phyloP scores from a whole-genome alignment of 208 protist species.

The Jaenimonas drosophilae region DNA sequence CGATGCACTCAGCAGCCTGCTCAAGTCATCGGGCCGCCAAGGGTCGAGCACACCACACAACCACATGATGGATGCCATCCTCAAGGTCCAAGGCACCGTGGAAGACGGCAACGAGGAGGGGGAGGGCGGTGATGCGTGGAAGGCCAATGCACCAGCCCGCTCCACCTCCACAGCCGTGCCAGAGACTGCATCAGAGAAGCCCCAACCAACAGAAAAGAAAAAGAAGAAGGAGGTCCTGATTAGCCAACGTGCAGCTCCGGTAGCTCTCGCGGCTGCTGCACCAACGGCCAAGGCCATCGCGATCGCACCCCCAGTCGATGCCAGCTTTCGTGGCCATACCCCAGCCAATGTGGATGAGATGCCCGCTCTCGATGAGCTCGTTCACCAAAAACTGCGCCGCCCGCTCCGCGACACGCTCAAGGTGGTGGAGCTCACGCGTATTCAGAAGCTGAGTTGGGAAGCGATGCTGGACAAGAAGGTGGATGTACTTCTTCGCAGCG shows the following conservation, averaged over 20 bases:
- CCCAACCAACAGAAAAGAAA: too few relatives aligned
- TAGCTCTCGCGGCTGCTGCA: too few relatives aligned
- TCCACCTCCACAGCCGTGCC: too few relatives aligned
- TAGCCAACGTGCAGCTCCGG: too few relatives aligned
- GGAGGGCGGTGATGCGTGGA: too few relatives aligned
- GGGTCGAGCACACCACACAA: not conserved
- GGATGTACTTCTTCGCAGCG: slow-evolving; percentile 83
- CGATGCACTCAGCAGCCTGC: slow-evolving; percentile 24
- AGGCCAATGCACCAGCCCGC: too few relatives aligned
- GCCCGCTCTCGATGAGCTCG: slow-evolving; percentile 31
- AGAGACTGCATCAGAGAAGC: too few relatives aligned
- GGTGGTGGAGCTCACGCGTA: slow-evolving; percentile 73
- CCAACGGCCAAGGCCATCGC: too few relatives aligned
- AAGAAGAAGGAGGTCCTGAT: too few relatives aligned
- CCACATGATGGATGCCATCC: not conserved
- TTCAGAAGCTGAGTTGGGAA: slow-evolving; percentile 92
- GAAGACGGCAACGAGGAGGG: not conserved
- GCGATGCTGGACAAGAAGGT: slow-evolving; percentile 63
- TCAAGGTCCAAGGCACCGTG: not conserved
- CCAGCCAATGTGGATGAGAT: slow-evolving; percentile 23
- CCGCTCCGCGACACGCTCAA: slow-evolving; percentile 48
- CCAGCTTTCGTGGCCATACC: slow-evolving; percentile 38
- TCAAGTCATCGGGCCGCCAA: not conserved
- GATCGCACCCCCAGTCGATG: too few relatives aligned
- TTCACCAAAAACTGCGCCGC: slow-evolving; percentile 62